These are phyloP conservation scores for Mastigamoeba balamuthi DNA, from an alignment of 78 protist species.

Conservation along the genomic window DNA sequence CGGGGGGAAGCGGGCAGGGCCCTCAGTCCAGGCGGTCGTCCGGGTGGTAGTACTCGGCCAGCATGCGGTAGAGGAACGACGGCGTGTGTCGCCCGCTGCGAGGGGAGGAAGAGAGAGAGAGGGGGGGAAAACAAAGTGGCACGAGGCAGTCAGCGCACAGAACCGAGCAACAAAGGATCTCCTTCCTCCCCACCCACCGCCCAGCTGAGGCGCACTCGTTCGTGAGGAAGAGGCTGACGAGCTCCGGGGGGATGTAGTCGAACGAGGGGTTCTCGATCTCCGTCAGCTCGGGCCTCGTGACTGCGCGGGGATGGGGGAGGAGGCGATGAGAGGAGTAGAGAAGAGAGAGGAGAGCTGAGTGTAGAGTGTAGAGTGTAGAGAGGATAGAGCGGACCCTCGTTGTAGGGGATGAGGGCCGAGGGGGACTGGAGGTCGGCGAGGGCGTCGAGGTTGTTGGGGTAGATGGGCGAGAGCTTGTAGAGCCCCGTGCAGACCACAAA, in stretches of 20 bases:
- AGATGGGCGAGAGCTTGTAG: slow-evolving; percentile 73
- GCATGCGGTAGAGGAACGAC: slow-evolving; percentile 74
- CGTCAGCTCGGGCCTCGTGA: background rate
- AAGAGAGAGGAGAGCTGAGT: no score
- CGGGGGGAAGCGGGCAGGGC: no score
- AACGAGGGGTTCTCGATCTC: slow-evolving; percentile 58
- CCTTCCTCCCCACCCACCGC: no score
- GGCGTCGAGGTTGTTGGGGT: slow-evolving; percentile 73
- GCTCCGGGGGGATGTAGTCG: slow-evolving; percentile 89
- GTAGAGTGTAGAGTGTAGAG: no score
- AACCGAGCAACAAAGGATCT: no score
- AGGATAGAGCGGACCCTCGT: slow-evolving; percentile 39
- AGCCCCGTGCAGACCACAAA: slow-evolving; percentile 77
- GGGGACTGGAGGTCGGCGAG: slow-evolving; percentile 66
- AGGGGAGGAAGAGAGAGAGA: background rate
- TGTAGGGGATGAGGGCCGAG: slow-evolving; percentile 15
- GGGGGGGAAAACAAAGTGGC: background rate
- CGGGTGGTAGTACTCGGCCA: slow-evolving; percentile 65
- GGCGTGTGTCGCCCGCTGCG: slow-evolving; percentile 67
- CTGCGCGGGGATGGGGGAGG: no score
- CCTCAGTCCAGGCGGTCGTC: slow-evolving; percentile 33
- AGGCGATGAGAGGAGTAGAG: no score
- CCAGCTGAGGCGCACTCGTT: slow-evolving; percentile 33
- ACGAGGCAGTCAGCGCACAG: background rate
- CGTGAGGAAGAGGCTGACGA: slow-evolving; percentile 75